These are phyloP conservation scores for Stachybotrys chartarum DNA, from an alignment of 2,329 filamentous ascomycete species.

Conservation along the genomic window DNA sequence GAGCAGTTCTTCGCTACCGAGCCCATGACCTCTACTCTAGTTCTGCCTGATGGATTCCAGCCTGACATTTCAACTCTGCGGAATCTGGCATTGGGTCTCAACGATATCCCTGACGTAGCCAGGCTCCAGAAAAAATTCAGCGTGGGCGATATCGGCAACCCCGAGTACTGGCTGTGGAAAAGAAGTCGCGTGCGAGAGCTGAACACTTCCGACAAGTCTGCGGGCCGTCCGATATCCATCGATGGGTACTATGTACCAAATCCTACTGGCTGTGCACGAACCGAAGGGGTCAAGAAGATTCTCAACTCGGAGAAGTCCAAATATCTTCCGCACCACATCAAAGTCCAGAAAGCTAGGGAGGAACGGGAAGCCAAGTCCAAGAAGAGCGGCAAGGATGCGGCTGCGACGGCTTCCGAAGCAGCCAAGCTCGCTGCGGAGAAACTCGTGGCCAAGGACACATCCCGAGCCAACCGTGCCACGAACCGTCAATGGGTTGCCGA, in stretches of 20 bases:
- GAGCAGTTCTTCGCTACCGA: slow-evolving; percentile 43
- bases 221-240: slow-evolving; percentile 34
- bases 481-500: slow-evolving; percentile 92
- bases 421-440: slow-evolving; percentile 73
- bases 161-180: slow-evolving; percentile 51
- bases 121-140: slow-evolving; percentile 42
- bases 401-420: slow-evolving; percentile 60
- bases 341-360: slow-evolving; percentile 84
- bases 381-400: slow-evolving; percentile 59
- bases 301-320: slow-evolving; percentile 96
- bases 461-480: slow-evolving; percentile 88
- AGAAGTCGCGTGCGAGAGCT: slow-evolving; percentile 49
- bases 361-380: slow-evolving; percentile 74
- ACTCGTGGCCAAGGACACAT: slow-evolving; percentile 77
- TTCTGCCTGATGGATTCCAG: slow-evolving; percentile 35
- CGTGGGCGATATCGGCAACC: slow-evolving; percentile 36
- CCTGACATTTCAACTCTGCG: slow-evolving; percentile 39
- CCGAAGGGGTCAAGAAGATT: slow-evolving; percentile 92
- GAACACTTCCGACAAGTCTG: slow-evolving; percentile 30
- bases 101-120: slow-evolving; percentile 41
- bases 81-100: slow-evolving; percentile 31
- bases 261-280: slow-evolving; percentile 75
- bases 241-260: slow-evolving; percentile 79
- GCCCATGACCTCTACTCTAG: slow-evolving; percentile 35
- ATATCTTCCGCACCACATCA: slow-evolving; percentile 95